Conservation (phyloP, 2,329 filamentous ascomycete species). For the Aspergillus jensenii region DNA sequence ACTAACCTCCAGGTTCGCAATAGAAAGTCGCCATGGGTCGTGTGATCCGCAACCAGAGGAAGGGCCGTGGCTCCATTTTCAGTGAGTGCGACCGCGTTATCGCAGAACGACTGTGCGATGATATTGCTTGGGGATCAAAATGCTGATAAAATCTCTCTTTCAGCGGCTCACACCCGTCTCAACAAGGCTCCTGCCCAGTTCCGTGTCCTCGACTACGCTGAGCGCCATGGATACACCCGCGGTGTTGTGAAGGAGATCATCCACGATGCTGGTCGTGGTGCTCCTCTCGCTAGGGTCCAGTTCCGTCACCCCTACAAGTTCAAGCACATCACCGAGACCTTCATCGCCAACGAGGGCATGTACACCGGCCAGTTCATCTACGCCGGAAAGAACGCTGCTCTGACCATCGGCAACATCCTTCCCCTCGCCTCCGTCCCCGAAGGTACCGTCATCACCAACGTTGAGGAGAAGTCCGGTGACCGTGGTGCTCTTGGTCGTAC, state of each 20-base stretch:
- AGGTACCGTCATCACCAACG: conserved; percentile 98
- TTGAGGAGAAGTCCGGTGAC: conserved; percentile 98
- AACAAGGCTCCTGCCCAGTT: conserved; percentile 96
- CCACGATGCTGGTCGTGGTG: conserved; percentile 97
- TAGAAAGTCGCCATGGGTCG: conserved; percentile 59
- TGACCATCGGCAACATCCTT: conserved; percentile 97
- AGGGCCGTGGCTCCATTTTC: conserved; percentile 77
- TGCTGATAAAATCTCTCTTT: conserved; percentile 34
- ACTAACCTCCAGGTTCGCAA: conserved; percentile 35
- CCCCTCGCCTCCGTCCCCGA: conserved; percentile 92
- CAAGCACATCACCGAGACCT: conserved; percentile 97
- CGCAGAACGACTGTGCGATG: conserved; percentile 17
- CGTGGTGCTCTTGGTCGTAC: conserved; percentile 94
- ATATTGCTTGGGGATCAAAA: conserved; percentile 13
- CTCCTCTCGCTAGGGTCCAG: conserved; percentile 91
- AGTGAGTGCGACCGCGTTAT: conserved; percentile 55
- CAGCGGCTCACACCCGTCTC: conserved; percentile 80
- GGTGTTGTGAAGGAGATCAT: conserved; percentile 99
- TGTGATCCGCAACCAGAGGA: conserved; percentile 76
- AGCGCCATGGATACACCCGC: conserved; percentile 96
- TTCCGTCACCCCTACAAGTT: conserved; percentile 99
- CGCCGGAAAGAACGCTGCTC: conserved; percentile 95
- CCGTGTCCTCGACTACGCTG: conserved; percentile 92
- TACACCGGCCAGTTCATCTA: conserved; percentile 99
- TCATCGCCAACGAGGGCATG: conserved; percentile 99